Base-by-base conservation (phyloP, 1,284 basidiomycete genomes). In the Malassezia yamatoensis region DNA sequence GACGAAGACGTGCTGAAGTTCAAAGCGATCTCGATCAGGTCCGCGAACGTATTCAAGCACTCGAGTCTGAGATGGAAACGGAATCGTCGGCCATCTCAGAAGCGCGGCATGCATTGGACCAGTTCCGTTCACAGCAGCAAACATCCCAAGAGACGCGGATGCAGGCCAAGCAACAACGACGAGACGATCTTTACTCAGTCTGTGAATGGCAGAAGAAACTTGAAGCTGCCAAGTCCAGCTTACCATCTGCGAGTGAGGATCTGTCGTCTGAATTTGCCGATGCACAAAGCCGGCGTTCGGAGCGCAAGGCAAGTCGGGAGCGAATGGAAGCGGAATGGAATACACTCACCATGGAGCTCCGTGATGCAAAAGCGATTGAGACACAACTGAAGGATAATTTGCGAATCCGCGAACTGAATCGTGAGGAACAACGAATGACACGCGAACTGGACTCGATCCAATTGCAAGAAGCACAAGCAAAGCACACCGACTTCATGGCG, bases 361-460 rank as follows among this genome's bases (percentile, higher is more conserved):
- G 75, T 37, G 71, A 76, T 49, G 73, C 74, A 16, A 70, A 74
- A 49, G 71, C 74, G 15, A 64, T 71, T 24, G 68, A 77, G 55
- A 68, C 77, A 42, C 91, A 87, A 73, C 79, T 96, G 61, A 83
- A 85, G 58, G 86, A 90, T 73, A 99, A 96, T 72, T 78, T 91
- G 42, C 83, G 86, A 9, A 83, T 87, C 59, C 80, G 89, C 49
- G 81, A 82, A 66, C 79, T 90, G 43, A 78, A 80, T 55, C 79
- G 79, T 53, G 83, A 87, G 46, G 85, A 94, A 18, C 78, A 78
- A 24, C 78, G 78, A 0, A 83, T 86, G 10, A 82, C 88, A 65
- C 78, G 78, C 13, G 82, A 91, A 75, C 85, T 96, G 53, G 83
- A 83, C 37, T 45, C 54, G 33, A 49, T 72, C 38, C 58, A 72